Base-by-base conservation (phyloP, 2,329 filamentous ascomycete species). In the Aspergillus chevalieri region DNA sequence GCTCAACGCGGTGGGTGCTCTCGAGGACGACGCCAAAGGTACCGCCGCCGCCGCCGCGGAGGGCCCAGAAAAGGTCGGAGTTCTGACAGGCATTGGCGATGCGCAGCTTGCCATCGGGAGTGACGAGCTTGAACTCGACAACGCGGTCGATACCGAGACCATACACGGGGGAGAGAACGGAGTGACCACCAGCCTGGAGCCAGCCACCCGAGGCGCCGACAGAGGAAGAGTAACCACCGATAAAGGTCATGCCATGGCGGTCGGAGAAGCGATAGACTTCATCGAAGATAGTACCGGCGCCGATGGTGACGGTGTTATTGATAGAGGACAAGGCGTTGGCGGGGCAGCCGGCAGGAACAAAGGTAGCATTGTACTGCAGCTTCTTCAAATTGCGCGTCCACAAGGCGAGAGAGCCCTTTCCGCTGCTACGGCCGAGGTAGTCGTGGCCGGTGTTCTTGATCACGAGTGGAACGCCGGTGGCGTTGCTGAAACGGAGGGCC, bases 371-470 rank as follows among this genome's bases (percentile, higher is more conserved):
- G 36, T 62, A 61, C 10, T 22, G 21, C 19, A 65, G 52, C 15
- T 50, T 47, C 45, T 56, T 56, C 21, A 69, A 44, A 3, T 57
- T 58, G 42, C 62, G 64, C 3, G 60, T 59, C 64, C 65, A 66
- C 7, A 68, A 57, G 9, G 58, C 50, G 2, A 69, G 51, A 0
- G 61, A 55, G 3, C 58, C 60, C 14, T 62, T 60, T 4, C 56
- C 57, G 51, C 61, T 67, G 36, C 58, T 66, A 26, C 65, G 61
- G 6, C 59, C 61, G 51, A 66, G 58, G 46, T 62, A 68, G 39
- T 68, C 66, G 47, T 69, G 65, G 3, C 66, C 66, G 38, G 56
- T 65, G 42, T 68, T 68, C 51, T 68, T 65, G 46, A 69, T 60
- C 9, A 44, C 46, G 2, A 59, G 28, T 12, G 44, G 50, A 14